Conservation (phyloP, 495 filamentous ascomycete genomes). For the Oidiodendron maius region DNA sequence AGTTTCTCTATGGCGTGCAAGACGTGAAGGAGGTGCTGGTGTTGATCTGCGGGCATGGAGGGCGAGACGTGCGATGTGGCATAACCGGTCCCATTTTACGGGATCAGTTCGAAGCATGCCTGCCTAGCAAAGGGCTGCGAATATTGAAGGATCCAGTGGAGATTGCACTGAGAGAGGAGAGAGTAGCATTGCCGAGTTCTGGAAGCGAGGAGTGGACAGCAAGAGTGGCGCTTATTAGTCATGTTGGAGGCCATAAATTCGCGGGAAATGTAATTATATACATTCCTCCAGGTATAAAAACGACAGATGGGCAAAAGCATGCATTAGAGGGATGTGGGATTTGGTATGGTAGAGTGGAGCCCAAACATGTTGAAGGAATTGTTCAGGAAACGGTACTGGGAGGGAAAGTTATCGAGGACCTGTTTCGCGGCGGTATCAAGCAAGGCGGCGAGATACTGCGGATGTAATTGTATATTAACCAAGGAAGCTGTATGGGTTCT, state of each 20-base stretch:
- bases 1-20: slow-evolving; percentile 37
- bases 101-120: slow-evolving; percentile 55
- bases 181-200: slow-evolving; percentile 13
- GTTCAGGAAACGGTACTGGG: slow-evolving; percentile 71
- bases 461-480: slow-evolving; percentile 10
- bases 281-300: slow-evolving; percentile 53
- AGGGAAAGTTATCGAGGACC: slow-evolving; percentile 67
- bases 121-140: slow-evolving; percentile 30
- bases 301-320: slow-evolving; percentile 31
- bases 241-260: slow-evolving; percentile 89
- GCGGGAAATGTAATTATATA: slow-evolving; percentile 94
- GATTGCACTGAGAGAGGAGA: slow-evolving; percentile 10
- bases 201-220: slow-evolving; percentile 22
- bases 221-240: slow-evolving; percentile 71
- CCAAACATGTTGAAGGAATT: slow-evolving; percentile 80
- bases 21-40: slow-evolving; percentile 64
- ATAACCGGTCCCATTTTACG: slow-evolving; percentile 67
- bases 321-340: slow-evolving; percentile 75
- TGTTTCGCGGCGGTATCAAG: slow-evolving; percentile 62
- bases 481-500: too few relatives aligned
- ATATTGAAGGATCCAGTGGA: slow-evolving; percentile 33
- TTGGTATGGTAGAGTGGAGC: slow-evolving; percentile 90
- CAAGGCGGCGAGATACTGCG: slow-evolving; percentile 22
- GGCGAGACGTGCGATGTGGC: slow-evolving; percentile 76
- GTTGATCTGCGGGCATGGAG: slow-evolving; percentile 79